Evolutionary conservation across 306 rosid species (phyloP).

Genomic region (Rosa persica): DNA sequence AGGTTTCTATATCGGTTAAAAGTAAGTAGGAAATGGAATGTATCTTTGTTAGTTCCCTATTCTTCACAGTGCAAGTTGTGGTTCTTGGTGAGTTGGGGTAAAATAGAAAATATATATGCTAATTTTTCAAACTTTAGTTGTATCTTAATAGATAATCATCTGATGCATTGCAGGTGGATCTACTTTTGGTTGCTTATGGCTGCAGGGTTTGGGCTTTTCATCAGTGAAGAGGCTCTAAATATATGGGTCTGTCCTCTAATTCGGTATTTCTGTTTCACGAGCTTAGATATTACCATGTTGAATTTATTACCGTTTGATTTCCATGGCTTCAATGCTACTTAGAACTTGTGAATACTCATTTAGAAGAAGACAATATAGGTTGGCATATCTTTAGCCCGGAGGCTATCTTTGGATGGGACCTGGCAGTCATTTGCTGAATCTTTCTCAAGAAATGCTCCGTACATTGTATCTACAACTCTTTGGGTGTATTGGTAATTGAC

Average conservation of each 20-base stretch:
- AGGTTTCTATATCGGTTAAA: neutral
- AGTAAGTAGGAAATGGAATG: neutral
- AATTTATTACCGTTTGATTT: slow-evolving; percentile 9
- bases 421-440: slow-evolving; percentile 61
- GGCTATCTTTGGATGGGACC: slow-evolving; percentile 58
- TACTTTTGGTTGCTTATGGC: slow-evolving; percentile 84
- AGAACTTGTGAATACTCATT: slow-evolving; percentile 24
- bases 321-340: slow-evolving; percentile 11
- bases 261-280: slow-evolving; percentile 51
- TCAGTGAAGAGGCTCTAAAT: slow-evolving; percentile 75
- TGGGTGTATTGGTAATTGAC: slow-evolving; percentile 73
- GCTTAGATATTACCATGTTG: slow-evolving; percentile 24
- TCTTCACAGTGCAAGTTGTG: neutral
- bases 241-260: slow-evolving; percentile 66
- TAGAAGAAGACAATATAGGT: slow-evolving; percentile 41
- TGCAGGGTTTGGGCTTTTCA: slow-evolving; percentile 69
- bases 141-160: neutral
- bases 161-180: slow-evolving; percentile 51
- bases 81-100: neutral
- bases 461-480: slow-evolving; percentile 46
- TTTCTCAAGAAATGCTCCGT: slow-evolving; percentile 51
- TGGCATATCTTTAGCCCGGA: slow-evolving; percentile 57
- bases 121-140: neutral
- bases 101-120: neutral
- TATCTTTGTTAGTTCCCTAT: neutral